Conservation (phyloP, 2,329 filamentous ascomycete genomes). For the Cyphellophora attinorum region DNA sequence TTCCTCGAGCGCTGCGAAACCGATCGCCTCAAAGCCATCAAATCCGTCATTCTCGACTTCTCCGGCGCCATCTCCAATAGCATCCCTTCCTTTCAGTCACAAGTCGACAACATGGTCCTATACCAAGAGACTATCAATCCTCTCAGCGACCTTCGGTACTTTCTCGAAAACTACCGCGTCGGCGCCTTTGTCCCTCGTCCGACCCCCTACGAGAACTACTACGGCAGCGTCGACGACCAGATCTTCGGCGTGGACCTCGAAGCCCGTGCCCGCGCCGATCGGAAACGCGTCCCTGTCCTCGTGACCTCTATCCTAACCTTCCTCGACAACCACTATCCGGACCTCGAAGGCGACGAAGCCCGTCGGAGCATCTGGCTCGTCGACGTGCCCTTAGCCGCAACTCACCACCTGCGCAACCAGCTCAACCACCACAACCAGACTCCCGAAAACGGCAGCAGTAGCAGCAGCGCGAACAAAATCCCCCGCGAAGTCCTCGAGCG, state of each 20-base stretch:
- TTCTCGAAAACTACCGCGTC: constrained; percentile 94
- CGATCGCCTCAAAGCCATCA: constrained; percentile 93
- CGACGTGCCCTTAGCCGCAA: constrained; percentile 76
- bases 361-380: constrained; percentile 88
- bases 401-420: constrained; percentile 70
- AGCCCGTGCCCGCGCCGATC: constrained; percentile 80
- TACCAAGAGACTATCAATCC: constrained; percentile 99
- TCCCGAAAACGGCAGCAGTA: no score
- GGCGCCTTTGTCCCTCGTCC: constrained; percentile 87
- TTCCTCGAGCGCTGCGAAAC: constrained; percentile 97
- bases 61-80: constrained; percentile 96
- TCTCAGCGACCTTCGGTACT: constrained; percentile 75
- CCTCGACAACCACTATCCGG: constrained; percentile 91
- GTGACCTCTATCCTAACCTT: constrained; percentile 91
- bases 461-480: constrained; percentile 35
- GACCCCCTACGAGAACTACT: constrained; percentile 95
- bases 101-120: constrained; percentile 97
- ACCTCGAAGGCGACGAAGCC: constrained; percentile 91
- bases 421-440: constrained; percentile 81
- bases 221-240: constrained; percentile 95
- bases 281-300: constrained; percentile 87
- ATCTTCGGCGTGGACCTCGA: constrained; percentile 98
- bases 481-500: constrained; percentile 68
- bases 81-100: constrained; percentile 89
- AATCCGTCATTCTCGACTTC: constrained; percentile 95